Evolutionary conservation across 208 protist genomes (phyloP).

Genomic region (Tetramitus jugosus): DNA sequence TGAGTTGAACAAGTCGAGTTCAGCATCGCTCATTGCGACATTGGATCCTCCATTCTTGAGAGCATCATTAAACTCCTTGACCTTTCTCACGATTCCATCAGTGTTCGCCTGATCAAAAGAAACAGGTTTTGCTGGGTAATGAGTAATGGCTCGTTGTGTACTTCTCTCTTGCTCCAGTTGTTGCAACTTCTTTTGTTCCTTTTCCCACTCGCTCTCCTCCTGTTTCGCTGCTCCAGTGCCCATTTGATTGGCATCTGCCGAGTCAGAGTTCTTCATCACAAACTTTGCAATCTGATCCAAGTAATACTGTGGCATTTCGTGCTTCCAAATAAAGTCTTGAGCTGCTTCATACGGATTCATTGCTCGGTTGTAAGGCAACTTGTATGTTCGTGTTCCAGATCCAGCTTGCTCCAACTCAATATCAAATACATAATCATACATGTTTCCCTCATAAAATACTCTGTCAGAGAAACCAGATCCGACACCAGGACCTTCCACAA

Average conservation of each 20-base stretch:
- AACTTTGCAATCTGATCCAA: constrained; percentile 82
- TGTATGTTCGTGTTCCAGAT: constrained; percentile 52
- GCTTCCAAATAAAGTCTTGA: constrained; percentile 65
- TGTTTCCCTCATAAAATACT: constrained; percentile 56
- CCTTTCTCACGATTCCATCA: not conserved
- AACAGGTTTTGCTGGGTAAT: not conserved
- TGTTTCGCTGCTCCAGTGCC: not conserved
- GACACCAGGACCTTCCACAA: constrained; percentile 62
- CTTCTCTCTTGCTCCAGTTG: not conserved
- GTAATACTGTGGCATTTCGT: constrained; percentile 62
- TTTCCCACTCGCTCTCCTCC: not conserved
- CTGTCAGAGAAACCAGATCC: constrained; percentile 37
- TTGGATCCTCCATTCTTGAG: too few relatives aligned
- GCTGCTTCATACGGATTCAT: constrained; percentile 72
- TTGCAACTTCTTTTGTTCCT: not conserved
- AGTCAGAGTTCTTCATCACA: constrained; percentile 50
- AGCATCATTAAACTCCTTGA: not conserved
- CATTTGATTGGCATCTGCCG: not conserved
- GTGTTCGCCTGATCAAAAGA: not conserved
- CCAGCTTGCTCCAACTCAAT: constrained; percentile 63
- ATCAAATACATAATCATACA: constrained; percentile 88
- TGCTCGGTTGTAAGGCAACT: constrained; percentile 75
- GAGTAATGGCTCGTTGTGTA: too few relatives aligned
- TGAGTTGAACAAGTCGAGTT: too few relatives aligned
- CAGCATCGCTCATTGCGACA: too few relatives aligned